Conservation (phyloP, 768 basidiomycete species). For the Suillus bovinus region DNA sequence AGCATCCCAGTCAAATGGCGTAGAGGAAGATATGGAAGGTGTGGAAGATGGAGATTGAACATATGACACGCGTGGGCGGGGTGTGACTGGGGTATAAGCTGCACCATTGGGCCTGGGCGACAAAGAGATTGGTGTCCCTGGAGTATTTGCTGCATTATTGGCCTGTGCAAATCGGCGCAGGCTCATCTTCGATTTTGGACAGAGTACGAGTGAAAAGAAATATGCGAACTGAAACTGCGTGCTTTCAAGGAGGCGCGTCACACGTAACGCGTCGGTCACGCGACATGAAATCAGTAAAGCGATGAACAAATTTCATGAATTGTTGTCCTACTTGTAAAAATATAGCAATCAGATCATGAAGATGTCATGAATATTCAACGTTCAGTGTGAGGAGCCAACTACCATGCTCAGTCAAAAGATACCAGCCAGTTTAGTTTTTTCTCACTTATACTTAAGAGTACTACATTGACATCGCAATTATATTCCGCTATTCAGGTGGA, state of each 20-base stretch:
- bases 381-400: neutral
- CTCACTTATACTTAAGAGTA: neutral
- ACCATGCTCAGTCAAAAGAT: neutral
- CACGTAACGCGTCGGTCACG: conserved; percentile 29
- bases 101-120: conserved; percentile 32
- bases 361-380: neutral
- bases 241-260: conserved; percentile 26
- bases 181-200: conserved; percentile 39
- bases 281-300: neutral
- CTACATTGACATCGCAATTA: no score
- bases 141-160: conserved; percentile 42
- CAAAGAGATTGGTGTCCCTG: conserved; percentile 43
- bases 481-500: no score
- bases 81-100: conserved; percentile 45
- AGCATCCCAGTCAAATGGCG: conserved; percentile 88
- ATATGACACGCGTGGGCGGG: conserved; percentile 49
- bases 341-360: neutral
- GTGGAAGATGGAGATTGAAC: conserved; percentile 63
- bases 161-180: conserved; percentile 59
- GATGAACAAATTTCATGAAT: no score
- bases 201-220: conserved; percentile 3
- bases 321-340: neutral
- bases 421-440: neutral
- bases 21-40: conserved; percentile 73
- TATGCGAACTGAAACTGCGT: conserved; percentile 11